Evolutionary conservation across 2,329 filamentous ascomycete genomes (phyloP).

Genomic region (Parafenestella ontariensis): DNA sequence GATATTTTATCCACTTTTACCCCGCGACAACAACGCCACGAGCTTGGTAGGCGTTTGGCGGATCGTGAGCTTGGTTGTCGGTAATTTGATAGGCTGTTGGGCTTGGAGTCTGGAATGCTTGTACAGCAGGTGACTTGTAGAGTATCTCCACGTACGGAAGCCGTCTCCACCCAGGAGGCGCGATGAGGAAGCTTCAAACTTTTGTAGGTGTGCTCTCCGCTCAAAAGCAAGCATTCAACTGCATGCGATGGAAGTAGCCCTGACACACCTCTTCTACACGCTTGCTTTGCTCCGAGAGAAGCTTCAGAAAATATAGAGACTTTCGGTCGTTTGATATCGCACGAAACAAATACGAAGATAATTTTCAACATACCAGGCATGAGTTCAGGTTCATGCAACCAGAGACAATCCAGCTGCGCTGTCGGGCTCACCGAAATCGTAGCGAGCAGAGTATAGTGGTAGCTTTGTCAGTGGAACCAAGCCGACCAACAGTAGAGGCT

Average conservation of each 20-base stretch:
- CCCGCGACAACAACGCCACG: constrained; percentile 18
- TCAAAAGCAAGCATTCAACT: no score
- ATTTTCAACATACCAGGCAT: neutral
- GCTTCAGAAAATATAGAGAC: neutral
- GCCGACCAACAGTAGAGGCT: neutral
- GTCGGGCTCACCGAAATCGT: neutral
- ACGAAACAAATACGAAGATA: neutral
- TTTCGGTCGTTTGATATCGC: neutral
- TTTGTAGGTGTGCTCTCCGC: no score
- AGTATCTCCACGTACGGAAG: neutral
- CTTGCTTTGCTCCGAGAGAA: no score
- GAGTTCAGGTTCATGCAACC: neutral
- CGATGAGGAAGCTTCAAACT: neutral
- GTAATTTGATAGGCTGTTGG: constrained; percentile 1
- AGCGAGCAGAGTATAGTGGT: neutral
- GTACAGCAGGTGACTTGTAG: neutral
- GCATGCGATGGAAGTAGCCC: no score
- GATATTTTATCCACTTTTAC: constrained; percentile 7
- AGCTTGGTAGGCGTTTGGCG: neutral
- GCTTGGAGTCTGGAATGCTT: neutral
- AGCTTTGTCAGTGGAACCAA: no score
- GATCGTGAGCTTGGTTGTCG: neutral
- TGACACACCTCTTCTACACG: no score
- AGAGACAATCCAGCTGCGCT: neutral
- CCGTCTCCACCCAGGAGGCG: neutral